phyloP scores from a whole-genome alignment of 2,329 filamentous ascomycete species.

The Penicillium sp. region DNA sequence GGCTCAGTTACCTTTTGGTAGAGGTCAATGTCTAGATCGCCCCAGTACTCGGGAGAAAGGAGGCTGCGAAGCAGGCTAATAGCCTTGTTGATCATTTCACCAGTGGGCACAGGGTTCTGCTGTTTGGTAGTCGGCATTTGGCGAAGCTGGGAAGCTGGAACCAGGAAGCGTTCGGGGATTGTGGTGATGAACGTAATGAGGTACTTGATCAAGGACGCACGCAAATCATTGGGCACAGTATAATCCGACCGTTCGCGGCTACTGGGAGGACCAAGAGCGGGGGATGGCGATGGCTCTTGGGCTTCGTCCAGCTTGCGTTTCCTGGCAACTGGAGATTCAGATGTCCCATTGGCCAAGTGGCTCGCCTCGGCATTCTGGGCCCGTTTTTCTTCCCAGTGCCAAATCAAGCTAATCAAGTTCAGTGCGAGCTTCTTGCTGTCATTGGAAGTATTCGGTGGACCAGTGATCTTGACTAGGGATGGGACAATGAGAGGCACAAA shows the following conservation, averaged over 20 bases:
- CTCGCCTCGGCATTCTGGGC: slow-evolving; percentile 58
- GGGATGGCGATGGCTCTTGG: slow-evolving; percentile 49
- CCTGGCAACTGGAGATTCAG: slow-evolving; percentile 68
- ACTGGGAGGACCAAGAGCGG: slow-evolving; percentile 46
- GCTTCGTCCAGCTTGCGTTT: slow-evolving; percentile 76
- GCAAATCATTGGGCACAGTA: slow-evolving; percentile 62
- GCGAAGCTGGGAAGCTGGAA: slow-evolving; percentile 67
- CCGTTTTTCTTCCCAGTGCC: slow-evolving; percentile 85
- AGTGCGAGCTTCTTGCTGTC: slow-evolving; percentile 90
- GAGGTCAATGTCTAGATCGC: slow-evolving; percentile 84
- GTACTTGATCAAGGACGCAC: slow-evolving; percentile 86
- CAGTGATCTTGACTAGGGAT: slow-evolving; percentile 82
- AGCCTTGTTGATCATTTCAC: slow-evolving; percentile 82
- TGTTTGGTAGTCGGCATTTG: slow-evolving; percentile 51
- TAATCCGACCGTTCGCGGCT: slow-evolving; percentile 60
- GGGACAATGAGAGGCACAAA: slow-evolving; percentile 86
- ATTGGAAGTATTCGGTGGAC: slow-evolving; percentile 73
- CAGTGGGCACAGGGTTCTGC: slow-evolving; percentile 54
- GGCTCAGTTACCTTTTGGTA: slow-evolving; percentile 87
- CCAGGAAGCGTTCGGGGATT: slow-evolving; percentile 77
- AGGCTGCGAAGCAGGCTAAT: slow-evolving; percentile 79
- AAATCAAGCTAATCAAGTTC: slow-evolving; percentile 85
- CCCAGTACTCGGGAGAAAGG: slow-evolving; percentile 84
- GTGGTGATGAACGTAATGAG: slow-evolving; percentile 92
- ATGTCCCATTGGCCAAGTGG: slow-evolving; percentile 39